A percentile compares a stretch with the other conserved stretches of the same genome.
Conservation (phyloP, 192 early-diverging fungal genomes). For the Chytriomyces confervae region DNA sequence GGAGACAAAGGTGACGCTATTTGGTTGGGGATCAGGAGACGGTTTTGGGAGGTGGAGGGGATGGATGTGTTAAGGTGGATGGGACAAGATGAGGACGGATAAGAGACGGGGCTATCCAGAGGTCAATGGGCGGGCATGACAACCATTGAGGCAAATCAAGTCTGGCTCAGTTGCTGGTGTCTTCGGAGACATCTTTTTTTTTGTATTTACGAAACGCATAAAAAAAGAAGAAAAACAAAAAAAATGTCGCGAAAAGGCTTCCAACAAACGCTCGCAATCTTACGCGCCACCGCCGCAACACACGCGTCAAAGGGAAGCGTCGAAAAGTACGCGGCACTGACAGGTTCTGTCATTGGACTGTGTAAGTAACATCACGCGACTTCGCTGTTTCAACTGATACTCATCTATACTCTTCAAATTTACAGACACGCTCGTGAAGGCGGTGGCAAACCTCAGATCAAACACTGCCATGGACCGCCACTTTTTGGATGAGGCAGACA, state of each 20-base stretch:
- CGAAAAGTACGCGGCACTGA: not conserved
- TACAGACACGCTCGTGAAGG: conserved; percentile 2
- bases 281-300: not conserved
- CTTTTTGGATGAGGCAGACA: not conserved
- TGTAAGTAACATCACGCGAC: not conserved
- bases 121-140: not conserved
- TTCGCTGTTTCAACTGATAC: not conserved
- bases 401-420: not conserved
- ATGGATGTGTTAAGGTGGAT: not conserved
- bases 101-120: not conserved
- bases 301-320: not conserved
- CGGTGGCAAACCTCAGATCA: not conserved
- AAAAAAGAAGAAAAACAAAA: not conserved
- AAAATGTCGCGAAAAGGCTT: too few species aligned
- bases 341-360: conserved; percentile 7
- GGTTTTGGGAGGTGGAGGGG: too few species aligned
- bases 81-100: not conserved
- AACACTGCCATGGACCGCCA: not conserved
- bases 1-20: not conserved
- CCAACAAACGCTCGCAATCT: too few species aligned
- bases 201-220: not conserved
- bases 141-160: not conserved
- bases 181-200: not conserved
- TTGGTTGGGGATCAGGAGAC: not conserved
- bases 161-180: not conserved